Base-by-base conservation (phyloP, 768 basidiomycete species). In the Cubamyces sp. region DNA sequence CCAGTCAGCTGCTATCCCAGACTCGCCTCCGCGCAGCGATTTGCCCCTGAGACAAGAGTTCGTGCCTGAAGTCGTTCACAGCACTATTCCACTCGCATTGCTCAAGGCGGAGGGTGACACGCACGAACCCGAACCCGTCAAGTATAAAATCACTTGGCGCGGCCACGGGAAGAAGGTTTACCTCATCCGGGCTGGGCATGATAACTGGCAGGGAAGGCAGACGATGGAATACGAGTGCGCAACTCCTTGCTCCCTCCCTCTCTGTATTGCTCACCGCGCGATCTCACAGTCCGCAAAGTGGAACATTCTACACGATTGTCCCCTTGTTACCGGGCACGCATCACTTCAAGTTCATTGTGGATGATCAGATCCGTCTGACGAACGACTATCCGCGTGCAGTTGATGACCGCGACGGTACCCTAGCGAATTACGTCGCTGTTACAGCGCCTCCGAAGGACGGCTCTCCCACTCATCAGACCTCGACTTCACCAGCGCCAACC, bases 291-390 rank as follows among this genome's bases (percentile, higher is more conserved):
- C 69, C 76, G 3, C 71, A 74, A 51, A 72, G 70, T 3, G 76
- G 77, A 62, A 72, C 73, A 5, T 81, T 76, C 71, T 74, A 70
- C 40, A 69, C 76, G 5, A 72, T 71, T 67, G 76, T 87, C 26
- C 69, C 79, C 5, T 84, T 98, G 0, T 84, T 86, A 11, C 94
- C 94, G 0, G 96, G 96, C 16, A 94, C 94, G 0, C 94, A 98
- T 71, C 92, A 95, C 66, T 82, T 98, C 72, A 92, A 95, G 60
- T 98, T 97, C 80, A 85, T 98, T 66, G 92, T 98, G 62, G 96
- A 98, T 73, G 92, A 90, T 49, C 84, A 87, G 48, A 94, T 90
- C 87, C 85, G 89, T 63, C 85, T 90, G 7, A 84, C 90, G 2
- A 83, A 88, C 65, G 86, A 91, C 65, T 81, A 88, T n/a, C 90